Evolutionary conservation across 495 filamentous ascomycete species (phyloP).

Genomic region (Saxophila tyrrhenica): DNA sequence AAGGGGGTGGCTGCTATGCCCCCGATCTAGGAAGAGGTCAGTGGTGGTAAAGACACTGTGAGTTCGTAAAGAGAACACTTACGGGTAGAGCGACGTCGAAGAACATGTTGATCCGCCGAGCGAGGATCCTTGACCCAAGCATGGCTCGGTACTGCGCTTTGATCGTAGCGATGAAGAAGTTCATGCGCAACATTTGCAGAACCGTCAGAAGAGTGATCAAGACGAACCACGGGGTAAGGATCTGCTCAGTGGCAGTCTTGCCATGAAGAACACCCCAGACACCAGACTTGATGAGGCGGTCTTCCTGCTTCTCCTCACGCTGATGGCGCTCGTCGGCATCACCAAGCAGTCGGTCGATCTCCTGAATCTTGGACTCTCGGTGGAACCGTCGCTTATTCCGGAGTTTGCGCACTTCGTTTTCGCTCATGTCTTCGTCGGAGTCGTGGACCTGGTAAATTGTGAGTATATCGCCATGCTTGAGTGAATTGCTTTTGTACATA

Average conservation of each 20-base stretch:
- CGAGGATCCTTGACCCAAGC: constrained; percentile 44
- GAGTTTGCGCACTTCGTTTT: constrained; percentile 14
- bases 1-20: constrained; percentile 79
- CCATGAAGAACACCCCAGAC: constrained; percentile 89
- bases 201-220: constrained; percentile 80
- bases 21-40: constrained; percentile 50
- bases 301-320: constrained; percentile 43
- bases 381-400: constrained; percentile 49
- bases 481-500: not conserved
- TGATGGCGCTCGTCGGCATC: constrained; percentile 44
- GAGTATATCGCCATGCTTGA: not conserved
- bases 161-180: constrained; percentile 93
- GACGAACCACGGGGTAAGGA: constrained; percentile 75
- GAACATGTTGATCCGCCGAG: constrained; percentile 61
- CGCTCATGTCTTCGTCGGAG: constrained; percentile 35
- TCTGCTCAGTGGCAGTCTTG: constrained; percentile 57
- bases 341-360: constrained; percentile 65
- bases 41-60: not conserved
- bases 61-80: not conserved
- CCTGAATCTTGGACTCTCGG: constrained; percentile 55
- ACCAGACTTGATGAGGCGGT: constrained; percentile 55
- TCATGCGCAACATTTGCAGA: constrained; percentile 88
- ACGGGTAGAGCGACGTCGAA: constrained; percentile 79
- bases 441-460: constrained; percentile 32
- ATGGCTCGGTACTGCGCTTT: constrained; percentile 74